Conservation (phyloP, 331 rosid species). For the Malus hybrid region DNA sequence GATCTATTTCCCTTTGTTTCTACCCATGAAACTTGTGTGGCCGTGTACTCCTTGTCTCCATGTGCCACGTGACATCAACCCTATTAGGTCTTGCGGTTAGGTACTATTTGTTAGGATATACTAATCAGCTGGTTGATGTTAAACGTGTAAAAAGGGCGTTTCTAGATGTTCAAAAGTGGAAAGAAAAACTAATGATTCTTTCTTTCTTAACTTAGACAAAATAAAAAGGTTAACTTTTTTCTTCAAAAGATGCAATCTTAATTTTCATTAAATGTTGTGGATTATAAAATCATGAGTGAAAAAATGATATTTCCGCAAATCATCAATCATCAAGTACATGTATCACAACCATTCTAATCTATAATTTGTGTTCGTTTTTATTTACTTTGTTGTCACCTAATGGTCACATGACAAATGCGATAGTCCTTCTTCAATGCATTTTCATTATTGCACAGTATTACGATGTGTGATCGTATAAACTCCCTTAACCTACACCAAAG, state of each 20-base stretch:
- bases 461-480: no score
- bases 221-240: not conserved
- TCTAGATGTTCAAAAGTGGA: not conserved
- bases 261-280: not conserved
- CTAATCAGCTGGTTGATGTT: not conserved
- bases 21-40: not conserved
- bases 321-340: not conserved
- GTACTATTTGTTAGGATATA: not conserved
- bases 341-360: no score
- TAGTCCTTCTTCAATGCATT: no score
- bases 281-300: not conserved
- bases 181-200: not conserved
- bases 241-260: not conserved
- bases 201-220: not conserved
- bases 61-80: not conserved
- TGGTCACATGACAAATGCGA: no score
- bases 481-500: no score
- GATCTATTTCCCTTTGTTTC: not conserved
- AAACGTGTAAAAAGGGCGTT: not conserved
- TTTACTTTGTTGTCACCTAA: no score
- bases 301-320: not conserved
- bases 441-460: no score
- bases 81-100: not conserved
- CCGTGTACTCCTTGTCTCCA: not conserved
- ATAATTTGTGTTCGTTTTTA: no score